Evolutionary conservation across 306 rosid species (phyloP), one percentile per base, ranked within the genome.

Genomic region (Begonia masoniana): DNA sequence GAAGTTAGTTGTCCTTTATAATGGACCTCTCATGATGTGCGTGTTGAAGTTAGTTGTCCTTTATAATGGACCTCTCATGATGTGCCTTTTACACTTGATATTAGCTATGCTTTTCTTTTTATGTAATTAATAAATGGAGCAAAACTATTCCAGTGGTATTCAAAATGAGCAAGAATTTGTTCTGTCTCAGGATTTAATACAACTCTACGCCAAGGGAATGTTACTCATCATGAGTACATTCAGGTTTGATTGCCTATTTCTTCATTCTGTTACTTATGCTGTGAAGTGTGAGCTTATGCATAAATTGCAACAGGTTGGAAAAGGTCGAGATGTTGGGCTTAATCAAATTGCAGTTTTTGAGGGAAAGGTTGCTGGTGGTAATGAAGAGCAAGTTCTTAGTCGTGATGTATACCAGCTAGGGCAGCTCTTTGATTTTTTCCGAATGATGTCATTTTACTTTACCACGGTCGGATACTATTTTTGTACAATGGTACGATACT

Each of bases 401-500:
- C 94, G 97, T 23, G 97, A 89, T 63, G 85, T 89, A 52, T 89
- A 89, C 72, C 78, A 95, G 73, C 95, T 89, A 4, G 97, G 97
- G 57, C 97, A 85, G 64, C 94, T 70, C 47, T 78, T 89, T 81
- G 97, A 89, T 78, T 89, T 85, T 75, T 89, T 89, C 78, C 78
- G 97, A 62, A 89, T 83, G 97, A 66, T 89, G 82, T 85, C 97
- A 24, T 89, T 89, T 64, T 89, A 80, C 78, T 82, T 72, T 63
- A 69, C 97, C 69, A 85, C 97, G 10, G 91, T 89, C 51, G 95
- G 97, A 68, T 85, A 59, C 82, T 85, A 89, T 70, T 65, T 85
- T 56, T 82, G 96, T 78, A 89, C 94, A 42, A 76, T 89, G 97
- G 97, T 89, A 78, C 36, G 79, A 13, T 21, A 59, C 39, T 31